These are phyloP conservation scores for Neonectria coccinea DNA, from an alignment of 2,329 filamentous ascomycete species.

Conservation along the genomic window DNA sequence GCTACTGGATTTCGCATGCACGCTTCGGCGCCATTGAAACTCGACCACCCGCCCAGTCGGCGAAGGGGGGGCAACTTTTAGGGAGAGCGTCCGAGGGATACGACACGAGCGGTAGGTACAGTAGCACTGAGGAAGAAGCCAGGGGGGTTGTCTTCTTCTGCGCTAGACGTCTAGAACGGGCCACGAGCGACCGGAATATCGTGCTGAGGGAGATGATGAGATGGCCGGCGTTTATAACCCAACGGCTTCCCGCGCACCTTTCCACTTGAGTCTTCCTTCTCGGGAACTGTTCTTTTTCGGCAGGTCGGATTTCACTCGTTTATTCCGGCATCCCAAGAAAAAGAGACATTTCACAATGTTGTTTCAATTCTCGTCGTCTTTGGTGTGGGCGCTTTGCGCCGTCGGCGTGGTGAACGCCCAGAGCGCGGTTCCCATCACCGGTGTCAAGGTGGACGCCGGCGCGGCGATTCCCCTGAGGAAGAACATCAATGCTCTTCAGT, in stretches of 20 bases:
- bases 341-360: background rate
- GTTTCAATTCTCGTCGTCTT: background rate
- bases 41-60: background rate
- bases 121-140: background rate
- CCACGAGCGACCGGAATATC: too few relatives aligned
- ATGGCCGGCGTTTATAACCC: background rate
- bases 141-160: background rate
- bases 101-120: background rate
- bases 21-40: background rate
- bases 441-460: conserved; percentile 79
- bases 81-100: background rate
- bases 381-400: background rate
- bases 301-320: conserved; percentile 1
- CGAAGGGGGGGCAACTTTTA: too few relatives aligned
- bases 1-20: background rate
- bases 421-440: conserved; percentile 75
- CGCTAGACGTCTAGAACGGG: background rate
- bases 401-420: background rate
- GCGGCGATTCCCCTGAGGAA: conserved; percentile 11
- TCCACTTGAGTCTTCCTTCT: background rate
- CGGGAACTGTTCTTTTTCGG: background rate
- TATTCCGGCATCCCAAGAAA: background rate
- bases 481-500: conserved; percentile 24
- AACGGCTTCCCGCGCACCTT: background rate
- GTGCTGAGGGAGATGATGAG: background rate